A percentile compares a stretch with the other conserved stretches of the same genome.
phyloP scores from a whole-genome alignment of 441 rosid species.

The Arabidopsis hybrid region DNA sequence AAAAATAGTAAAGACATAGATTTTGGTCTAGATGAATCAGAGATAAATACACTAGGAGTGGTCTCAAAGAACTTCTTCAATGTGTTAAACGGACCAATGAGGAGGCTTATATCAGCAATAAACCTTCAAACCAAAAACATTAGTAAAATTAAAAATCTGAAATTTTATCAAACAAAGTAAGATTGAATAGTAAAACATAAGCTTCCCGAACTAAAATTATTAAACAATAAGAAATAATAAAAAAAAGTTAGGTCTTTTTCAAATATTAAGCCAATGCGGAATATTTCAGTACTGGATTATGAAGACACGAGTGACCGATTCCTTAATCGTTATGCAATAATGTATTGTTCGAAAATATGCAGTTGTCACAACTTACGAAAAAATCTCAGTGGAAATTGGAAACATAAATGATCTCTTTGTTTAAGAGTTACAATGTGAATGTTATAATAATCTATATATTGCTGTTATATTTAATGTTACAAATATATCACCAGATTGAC shows the following conservation, averaged over 20 bases:
- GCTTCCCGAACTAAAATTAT: neutral
- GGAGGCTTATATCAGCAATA: too few relatives aligned
- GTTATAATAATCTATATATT: neutral
- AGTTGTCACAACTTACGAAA: slow-evolving; percentile 21
- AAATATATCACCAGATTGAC: neutral
- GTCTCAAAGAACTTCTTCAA: too few relatives aligned
- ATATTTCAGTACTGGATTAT: slow-evolving; percentile 29
- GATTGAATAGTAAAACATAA: neutral
- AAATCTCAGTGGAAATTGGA: neutral
- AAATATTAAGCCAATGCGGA: slow-evolving; percentile 28
- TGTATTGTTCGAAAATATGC: slow-evolving; percentile 25
- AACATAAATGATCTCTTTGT: slow-evolving; percentile 1
- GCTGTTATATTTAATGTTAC: neutral
- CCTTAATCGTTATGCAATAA: neutral
- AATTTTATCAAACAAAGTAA: neutral
- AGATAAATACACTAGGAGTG: too few relatives aligned
- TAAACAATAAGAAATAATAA: too few relatives aligned
- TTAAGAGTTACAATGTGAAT: neutral
- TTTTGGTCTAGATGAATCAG: too few relatives aligned
- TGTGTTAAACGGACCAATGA: too few relatives aligned
- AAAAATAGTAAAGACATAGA: too few relatives aligned
- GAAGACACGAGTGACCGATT: slow-evolving; percentile 29
- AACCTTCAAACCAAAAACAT: too few relatives aligned
- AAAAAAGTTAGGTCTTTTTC: slow-evolving; percentile 20
- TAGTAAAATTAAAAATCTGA: neutral